These are phyloP conservation scores for Penicillium sp. DNA, from an alignment of 2,329 filamentous ascomycete species.

Conservation along the genomic window DNA sequence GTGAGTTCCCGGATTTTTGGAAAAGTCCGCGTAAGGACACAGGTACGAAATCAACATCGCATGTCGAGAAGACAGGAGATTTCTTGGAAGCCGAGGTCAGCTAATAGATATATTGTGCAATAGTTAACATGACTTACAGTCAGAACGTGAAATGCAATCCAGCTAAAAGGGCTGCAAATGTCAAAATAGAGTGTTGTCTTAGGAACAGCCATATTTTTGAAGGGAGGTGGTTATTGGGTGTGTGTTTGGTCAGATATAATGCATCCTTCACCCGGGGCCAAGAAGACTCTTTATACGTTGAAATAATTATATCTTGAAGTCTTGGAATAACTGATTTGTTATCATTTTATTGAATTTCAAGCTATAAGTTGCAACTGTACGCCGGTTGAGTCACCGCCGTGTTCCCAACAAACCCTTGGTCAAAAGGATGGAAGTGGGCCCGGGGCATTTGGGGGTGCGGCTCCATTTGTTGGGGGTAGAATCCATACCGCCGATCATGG, in stretches of 20 bases:
- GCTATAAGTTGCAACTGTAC: background rate
- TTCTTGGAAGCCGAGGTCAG: conserved; percentile 8
- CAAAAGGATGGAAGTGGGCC: background rate
- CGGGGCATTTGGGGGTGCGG: background rate
- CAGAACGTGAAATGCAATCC: conserved; percentile 15
- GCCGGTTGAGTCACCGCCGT: background rate
- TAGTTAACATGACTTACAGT: background rate
- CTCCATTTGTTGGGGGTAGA: background rate
- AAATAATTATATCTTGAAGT: background rate
- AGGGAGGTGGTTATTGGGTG: no score
- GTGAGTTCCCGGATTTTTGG: conserved; percentile 13
- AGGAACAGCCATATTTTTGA: conserved; percentile 8
- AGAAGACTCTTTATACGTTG: background rate
- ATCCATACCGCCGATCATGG: background rate
- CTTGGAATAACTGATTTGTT: background rate
- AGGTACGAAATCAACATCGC: conserved; percentile 15
- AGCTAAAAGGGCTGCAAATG: conserved; percentile 19
- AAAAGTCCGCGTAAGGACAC: conserved; percentile 14
- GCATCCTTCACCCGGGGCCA: background rate
- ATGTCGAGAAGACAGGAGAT: conserved; percentile 14
- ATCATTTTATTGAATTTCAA: background rate
- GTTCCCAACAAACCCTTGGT: background rate
- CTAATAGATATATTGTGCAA: background rate
- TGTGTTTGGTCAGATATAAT: background rate
- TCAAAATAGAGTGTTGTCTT: conserved; percentile 17